These are phyloP conservation scores for Leccinum griseonigrum DNA, from an alignment of 1,284 basidiomycete species.

Conservation along the genomic window DNA sequence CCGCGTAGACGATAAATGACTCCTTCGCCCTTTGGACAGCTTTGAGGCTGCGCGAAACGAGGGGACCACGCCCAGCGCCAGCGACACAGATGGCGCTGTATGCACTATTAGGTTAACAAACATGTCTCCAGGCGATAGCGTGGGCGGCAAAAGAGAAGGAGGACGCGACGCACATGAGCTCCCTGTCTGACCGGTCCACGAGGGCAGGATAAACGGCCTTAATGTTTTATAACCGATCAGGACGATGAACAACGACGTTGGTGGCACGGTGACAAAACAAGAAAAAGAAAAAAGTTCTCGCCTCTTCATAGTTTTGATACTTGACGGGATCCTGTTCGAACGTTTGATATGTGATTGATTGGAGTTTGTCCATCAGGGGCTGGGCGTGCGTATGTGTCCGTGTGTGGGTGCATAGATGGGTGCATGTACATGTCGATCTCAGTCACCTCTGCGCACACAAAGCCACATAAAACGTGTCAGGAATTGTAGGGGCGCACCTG, in stretches of 20 bases:
- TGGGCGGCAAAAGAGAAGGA: background rate
- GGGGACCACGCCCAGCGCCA: slow-evolving; percentile 92
- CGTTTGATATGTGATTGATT: slow-evolving; percentile 93
- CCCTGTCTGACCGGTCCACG: slow-evolving; percentile 58
- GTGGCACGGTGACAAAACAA: slow-evolving; percentile 2
- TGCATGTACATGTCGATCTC: background rate
- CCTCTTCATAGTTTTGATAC: slow-evolving; percentile 95
- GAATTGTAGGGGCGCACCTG: slow-evolving; percentile 50
- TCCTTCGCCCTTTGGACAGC: slow-evolving; percentile 75
- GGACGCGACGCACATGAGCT: slow-evolving; percentile 49
- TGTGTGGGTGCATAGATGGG: background rate
- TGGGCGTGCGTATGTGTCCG: slow-evolving; percentile 38
- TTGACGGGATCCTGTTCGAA: slow-evolving; percentile 99
- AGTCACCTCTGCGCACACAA: background rate
- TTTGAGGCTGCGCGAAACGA: slow-evolving; percentile 83
- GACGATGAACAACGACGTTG: slow-evolving; percentile 1
- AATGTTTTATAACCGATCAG: slow-evolving; percentile 15
- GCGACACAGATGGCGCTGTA: slow-evolving; percentile 83
- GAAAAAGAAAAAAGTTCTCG: slow-evolving; percentile 28
- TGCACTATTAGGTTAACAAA: slow-evolving; percentile 22
- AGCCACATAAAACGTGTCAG: background rate
- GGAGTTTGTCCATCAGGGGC: slow-evolving; percentile 97
- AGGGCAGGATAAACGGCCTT: slow-evolving; percentile 85
- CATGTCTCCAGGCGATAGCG: slow-evolving; percentile 2
- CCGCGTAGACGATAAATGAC: slow-evolving; percentile 71